Percentiles rank a stretch among this genome's conserved stretches.
Conservation (phyloP, 768 basidiomycete species). For the Tricholoma sp. region DNA sequence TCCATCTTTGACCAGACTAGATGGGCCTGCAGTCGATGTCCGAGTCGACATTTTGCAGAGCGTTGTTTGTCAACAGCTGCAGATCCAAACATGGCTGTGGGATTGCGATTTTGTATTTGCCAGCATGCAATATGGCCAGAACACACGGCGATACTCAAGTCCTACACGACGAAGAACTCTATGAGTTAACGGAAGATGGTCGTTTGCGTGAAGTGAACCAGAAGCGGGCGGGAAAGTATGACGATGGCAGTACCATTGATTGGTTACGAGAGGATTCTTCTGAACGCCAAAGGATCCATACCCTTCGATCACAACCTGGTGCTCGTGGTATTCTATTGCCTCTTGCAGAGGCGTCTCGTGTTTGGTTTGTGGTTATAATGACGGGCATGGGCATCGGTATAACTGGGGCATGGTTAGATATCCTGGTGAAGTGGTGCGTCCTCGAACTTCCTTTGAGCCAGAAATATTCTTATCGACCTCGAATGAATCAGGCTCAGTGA, state of each 20-base stretch:
- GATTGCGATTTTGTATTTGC: no score
- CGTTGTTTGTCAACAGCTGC: slow-evolving; percentile 9
- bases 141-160: background rate
- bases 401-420: slow-evolving; percentile 67
- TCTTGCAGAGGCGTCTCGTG: slow-evolving; percentile 48
- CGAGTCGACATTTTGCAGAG: background rate
- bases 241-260: slow-evolving; percentile 61
- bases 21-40: slow-evolving; percentile 9
- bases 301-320: slow-evolving; percentile 45
- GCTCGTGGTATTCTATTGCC: slow-evolving; percentile 51
- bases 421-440: slow-evolving; percentile 66
- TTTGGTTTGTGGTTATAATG: slow-evolving; percentile 64
- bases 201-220: slow-evolving; percentile 23
- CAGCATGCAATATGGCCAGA: background rate
- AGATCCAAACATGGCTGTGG: slow-evolving; percentile 6
- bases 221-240: slow-evolving; percentile 36
- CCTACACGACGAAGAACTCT: slow-evolving; percentile 33
- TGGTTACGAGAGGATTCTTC: slow-evolving; percentile 63
- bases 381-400: slow-evolving; percentile 66
- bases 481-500: slow-evolving; percentile 52
- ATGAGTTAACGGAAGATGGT: slow-evolving; percentile 43
- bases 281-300: slow-evolving; percentile 53
- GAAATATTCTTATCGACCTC: background rate
- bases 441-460: background rate
- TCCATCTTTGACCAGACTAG: slow-evolving; percentile 6